Evolutionary conservation across 306 rosid genomes (phyloP).

Genomic region (Mucuna pruriens): DNA sequence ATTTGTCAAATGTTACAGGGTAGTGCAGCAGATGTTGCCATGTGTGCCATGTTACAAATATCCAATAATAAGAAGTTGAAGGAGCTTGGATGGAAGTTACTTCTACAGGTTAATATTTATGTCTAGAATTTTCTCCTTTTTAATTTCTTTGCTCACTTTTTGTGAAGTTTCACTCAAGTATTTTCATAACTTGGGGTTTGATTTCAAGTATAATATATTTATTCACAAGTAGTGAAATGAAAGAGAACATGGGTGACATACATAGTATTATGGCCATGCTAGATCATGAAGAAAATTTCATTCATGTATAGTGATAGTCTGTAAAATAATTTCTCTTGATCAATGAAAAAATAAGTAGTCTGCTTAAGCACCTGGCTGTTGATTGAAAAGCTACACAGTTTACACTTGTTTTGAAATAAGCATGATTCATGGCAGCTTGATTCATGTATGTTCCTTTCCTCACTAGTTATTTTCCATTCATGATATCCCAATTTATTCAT

Average conservation of each 20-base stretch:
- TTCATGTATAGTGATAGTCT: no score
- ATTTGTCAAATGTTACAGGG: constrained; percentile 68
- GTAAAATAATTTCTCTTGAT: not conserved
- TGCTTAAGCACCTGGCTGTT: not conserved
- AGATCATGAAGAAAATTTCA: not conserved
- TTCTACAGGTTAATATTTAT: constrained; percentile 74
- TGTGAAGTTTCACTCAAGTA: constrained; percentile 14
- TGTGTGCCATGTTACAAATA: constrained; percentile 98
- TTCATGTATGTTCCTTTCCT: not conserved
- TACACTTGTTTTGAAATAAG: not conserved
- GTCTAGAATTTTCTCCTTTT: constrained; percentile 16
- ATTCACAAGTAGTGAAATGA: not conserved
- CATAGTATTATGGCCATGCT: no score
- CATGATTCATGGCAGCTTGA: not conserved
- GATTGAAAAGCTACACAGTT: constrained; percentile 10
- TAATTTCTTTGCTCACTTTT: not conserved
- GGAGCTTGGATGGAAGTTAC: constrained; percentile 95
- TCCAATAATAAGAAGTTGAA: constrained; percentile 62
- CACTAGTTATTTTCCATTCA: not conserved
- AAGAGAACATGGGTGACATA: not conserved
- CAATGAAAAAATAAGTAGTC: constrained; percentile 13
- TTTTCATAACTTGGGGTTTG: constrained; percentile 12
- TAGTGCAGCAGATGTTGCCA: constrained; percentile 99
- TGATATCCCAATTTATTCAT: not conserved
- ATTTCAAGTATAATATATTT: not conserved